These are phyloP conservation scores for Collybiopsis confluens DNA, from an alignment of 768 basidiomycete species.

Conservation along the genomic window DNA sequence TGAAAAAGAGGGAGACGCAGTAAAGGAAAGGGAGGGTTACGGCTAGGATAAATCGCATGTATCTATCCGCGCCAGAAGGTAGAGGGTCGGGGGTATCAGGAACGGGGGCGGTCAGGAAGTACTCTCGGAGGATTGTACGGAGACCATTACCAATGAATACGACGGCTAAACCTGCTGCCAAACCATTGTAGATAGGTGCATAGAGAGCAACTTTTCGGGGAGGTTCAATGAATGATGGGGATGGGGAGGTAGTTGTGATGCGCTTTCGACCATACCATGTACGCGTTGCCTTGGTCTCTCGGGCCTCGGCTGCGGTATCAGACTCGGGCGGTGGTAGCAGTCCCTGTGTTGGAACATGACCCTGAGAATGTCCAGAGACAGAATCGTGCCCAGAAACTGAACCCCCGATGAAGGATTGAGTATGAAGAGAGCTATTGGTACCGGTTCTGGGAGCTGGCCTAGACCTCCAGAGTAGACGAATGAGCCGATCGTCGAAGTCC, in stretches of 20 bases:
- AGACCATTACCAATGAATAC: slow-evolving; percentile 65
- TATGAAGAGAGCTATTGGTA: slow-evolving; percentile 23
- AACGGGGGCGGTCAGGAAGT: slow-evolving; percentile 48
- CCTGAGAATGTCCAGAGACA: slow-evolving; percentile 31
- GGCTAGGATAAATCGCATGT: slow-evolving; percentile 59
- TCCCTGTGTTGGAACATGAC: slow-evolving; percentile 8
- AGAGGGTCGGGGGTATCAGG: not conserved
- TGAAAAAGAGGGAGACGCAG: slow-evolving; percentile 77
- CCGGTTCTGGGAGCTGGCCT: slow-evolving; percentile 40
- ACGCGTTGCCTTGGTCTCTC: slow-evolving; percentile 31
- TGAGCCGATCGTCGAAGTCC: slow-evolving; percentile 75
- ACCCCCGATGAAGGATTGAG: slow-evolving; percentile 22
- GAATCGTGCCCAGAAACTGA: slow-evolving; percentile 20
- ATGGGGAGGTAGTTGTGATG: slow-evolving; percentile 23
- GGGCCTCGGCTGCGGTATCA: slow-evolving; percentile 1
- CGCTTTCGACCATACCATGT: slow-evolving; percentile 63
- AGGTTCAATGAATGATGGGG: slow-evolving; percentile 11
- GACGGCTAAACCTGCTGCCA: slow-evolving; percentile 54
- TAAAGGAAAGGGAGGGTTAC: slow-evolving; percentile 62
- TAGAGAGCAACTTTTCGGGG: slow-evolving; percentile 38
- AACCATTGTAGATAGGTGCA: slow-evolving; percentile 68
- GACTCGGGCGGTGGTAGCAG: not conserved
- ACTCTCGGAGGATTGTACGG: slow-evolving; percentile 64
- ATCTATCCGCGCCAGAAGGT: slow-evolving; percentile 14
- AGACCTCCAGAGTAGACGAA: slow-evolving; percentile 74